phyloP scores from a whole-genome alignment of 2,329 filamentous ascomycete species.

The Aspergillus chevalieri region DNA sequence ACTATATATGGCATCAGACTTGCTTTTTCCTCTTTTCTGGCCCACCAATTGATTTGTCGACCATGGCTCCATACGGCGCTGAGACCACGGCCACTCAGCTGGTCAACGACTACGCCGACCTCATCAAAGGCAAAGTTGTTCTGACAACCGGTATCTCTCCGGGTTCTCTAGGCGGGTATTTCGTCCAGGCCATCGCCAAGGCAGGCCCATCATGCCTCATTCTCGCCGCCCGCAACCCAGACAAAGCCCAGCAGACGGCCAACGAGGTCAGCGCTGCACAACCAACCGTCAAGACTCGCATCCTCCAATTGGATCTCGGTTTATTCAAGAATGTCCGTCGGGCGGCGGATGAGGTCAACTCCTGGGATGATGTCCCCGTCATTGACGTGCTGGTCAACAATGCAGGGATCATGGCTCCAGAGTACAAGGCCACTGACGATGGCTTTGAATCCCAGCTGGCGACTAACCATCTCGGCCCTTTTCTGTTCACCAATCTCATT shows the following conservation, averaged over 20 bases:
- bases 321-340: constrained; percentile 25
- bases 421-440: constrained; percentile 25
- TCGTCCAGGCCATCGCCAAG: constrained; percentile 31
- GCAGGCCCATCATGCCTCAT: constrained; percentile 31
- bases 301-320: constrained; percentile 29
- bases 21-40: no score
- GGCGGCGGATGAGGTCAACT: constrained; percentile 26
- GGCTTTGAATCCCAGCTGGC: constrained; percentile 35
- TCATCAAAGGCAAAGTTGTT: constrained; percentile 26
- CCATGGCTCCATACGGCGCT: constrained; percentile 5
- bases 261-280: constrained; percentile 11
- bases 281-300: constrained; percentile 16
- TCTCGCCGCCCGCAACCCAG: constrained; percentile 32
- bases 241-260: constrained; percentile 28
- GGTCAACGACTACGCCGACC: constrained; percentile 10
- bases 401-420: constrained; percentile 35
- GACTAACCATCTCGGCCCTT: constrained; percentile 37
- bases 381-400: constrained; percentile 42
- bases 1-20: no score
- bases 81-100: constrained; percentile 15
- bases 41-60: no score
- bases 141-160: constrained; percentile 38
- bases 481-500: constrained; percentile 38
- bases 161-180: constrained; percentile 31
- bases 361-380: constrained; percentile 19